Evolutionary conservation across 257 asterid genomes (phyloP).

Genomic region (Rehmannia glutinosa): DNA sequence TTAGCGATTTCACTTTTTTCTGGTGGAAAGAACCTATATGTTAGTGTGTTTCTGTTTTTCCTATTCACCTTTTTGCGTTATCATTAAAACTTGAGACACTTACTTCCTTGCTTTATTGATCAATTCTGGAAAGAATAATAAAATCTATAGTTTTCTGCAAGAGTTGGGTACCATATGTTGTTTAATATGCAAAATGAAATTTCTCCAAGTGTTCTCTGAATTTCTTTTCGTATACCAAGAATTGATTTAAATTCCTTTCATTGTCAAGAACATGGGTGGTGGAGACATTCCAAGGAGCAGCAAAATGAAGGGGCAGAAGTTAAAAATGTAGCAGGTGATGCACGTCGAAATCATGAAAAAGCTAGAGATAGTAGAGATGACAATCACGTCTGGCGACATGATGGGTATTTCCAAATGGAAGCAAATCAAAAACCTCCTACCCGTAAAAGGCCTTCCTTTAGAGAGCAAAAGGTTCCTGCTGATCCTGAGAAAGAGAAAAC

Average conservation of each 20-base stretch:
- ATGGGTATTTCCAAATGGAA: slow-evolving; percentile 51
- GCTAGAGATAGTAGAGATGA: slow-evolving; percentile 33
- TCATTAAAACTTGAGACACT: neutral
- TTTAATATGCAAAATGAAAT: neutral
- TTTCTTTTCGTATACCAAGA: neutral
- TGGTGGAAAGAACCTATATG: too few species aligned
- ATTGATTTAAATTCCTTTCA: neutral
- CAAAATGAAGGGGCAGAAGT: slow-evolving; percentile 24
- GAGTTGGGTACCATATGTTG: neutral
- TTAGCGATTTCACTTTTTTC: too few species aligned
- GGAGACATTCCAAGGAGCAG: slow-evolving; percentile 49
- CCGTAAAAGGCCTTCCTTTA: slow-evolving; percentile 58
- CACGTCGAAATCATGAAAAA: slow-evolving; percentile 32
- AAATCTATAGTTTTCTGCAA: too few species aligned
- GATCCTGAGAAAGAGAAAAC: slow-evolving; percentile 43
- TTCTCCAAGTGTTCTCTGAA: neutral
- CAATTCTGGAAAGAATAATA: neutral
- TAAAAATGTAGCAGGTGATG: slow-evolving; percentile 25
- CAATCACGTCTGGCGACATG: slow-evolving; percentile 53
- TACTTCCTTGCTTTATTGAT: neutral
- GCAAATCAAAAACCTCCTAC: slow-evolving; percentile 37
- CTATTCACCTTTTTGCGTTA: neutral
- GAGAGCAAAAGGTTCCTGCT: slow-evolving; percentile 50
- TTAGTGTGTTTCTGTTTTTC: neutral
- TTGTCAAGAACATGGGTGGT: slow-evolving; percentile 54